Base-by-base conservation (phyloP, 768 basidiomycete species). In the Clathrus columnatus region DNA sequence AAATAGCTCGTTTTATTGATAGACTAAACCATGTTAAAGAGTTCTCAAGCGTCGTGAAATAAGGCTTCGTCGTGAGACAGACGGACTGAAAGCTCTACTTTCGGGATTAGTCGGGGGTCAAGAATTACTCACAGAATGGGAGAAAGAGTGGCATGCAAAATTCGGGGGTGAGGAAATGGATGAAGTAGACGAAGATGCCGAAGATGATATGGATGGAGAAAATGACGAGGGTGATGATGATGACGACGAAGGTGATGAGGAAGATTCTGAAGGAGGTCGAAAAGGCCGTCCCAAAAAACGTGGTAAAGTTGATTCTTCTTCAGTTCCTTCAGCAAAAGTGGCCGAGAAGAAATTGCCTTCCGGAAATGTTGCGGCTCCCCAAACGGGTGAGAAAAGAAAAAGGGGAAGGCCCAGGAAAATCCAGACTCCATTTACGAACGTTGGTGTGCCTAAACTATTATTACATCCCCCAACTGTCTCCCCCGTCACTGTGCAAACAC, bases 391-490 rank as follows among this genome's bases (percentile, higher is more conserved):
- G 72, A 91, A 90, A 73, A 76, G 88, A 61, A 92, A 92, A 72
- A 78, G 90, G 7, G 90, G 90, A 14, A 71, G 90, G 27, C 90
- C 90, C 16, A 78, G 87, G 62, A 91, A 91, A 71, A 75, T 82
- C 46, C 36, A 36, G n/a, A 36, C 36, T 14, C 36, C 36, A 36
- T 73, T 78, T 10, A 72, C 79, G 0, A 73, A 76, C 17, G 68
- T 77, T n/a, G 66, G 44, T 5, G 29, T 32, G 23, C 54, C 54
- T 14, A 47, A 42, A 7, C 50, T 44, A 44, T 42, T 59, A 11
- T 47, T 51, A 26, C 23, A 23, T 27, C 36, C 36, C 5, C 54
- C 70, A 21, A 50, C 20, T 17, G 29, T 42, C 61, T 74, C 10
- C 54, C 68, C 0, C 61, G 67, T 14, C 51, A 68, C 4, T 59